A percentile compares a stretch with the other conserved stretches of the same genome.
phyloP scores from a whole-genome alignment of 2,329 filamentous ascomycete species.

The Pyricularia sp. region DNA sequence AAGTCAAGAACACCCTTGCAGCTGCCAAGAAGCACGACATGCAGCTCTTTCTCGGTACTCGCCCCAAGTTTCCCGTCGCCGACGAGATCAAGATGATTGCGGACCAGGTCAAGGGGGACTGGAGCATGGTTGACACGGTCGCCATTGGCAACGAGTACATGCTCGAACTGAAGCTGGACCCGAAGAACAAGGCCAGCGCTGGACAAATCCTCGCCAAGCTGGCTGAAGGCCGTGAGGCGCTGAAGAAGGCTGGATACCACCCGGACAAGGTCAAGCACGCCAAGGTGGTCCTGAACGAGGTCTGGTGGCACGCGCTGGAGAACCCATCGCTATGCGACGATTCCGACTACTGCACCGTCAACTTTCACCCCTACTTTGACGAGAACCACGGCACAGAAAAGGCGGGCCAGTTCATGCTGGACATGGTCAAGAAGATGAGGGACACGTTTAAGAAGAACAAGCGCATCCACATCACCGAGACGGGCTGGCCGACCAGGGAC shows the following conservation, averaged over 20 bases:
- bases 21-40: conserved; percentile 52
- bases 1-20: conserved; percentile 47
- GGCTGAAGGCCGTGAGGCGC: conserved; percentile 37
- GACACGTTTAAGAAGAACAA: conserved; percentile 23
- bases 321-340: conserved; percentile 57
- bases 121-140: conserved; percentile 57
- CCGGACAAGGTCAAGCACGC: conserved; percentile 25
- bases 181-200: conserved; percentile 1
- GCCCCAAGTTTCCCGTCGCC: no score
- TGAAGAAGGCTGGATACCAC: conserved; percentile 50
- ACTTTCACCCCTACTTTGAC: conserved; percentile 79
- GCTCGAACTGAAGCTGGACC: conserved; percentile 21
- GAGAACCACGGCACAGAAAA: conserved; percentile 33
- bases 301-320: conserved; percentile 51
- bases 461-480: conserved; percentile 63
- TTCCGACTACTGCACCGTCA: conserved; percentile 69
- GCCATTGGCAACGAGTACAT: conserved; percentile 73
- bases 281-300: conserved; percentile 69
- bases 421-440: conserved; percentile 9
- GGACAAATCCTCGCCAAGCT: conserved; percentile 45
- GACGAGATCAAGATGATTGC: conserved; percentile 49
- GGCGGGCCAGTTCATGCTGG: conserved; percentile 54
- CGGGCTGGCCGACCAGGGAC: conserved; percentile 70
- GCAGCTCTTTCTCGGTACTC: conserved; percentile 61
- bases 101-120: conserved; percentile 46